Evolutionary conservation across 306 rosid genomes (phyloP).

Genomic region (Styphnolobium japonicum): DNA sequence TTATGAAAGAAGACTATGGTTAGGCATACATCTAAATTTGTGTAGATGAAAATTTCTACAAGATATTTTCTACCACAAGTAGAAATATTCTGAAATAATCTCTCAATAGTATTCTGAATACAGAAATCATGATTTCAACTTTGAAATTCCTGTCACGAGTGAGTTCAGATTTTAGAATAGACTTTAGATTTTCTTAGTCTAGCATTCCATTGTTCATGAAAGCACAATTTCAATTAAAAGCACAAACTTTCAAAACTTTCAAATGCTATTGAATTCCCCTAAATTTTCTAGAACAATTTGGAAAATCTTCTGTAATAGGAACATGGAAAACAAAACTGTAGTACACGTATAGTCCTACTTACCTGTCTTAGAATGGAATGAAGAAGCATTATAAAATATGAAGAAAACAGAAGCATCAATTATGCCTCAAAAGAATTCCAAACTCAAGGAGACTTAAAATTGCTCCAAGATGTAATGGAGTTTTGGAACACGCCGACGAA

Average conservation of each 20-base stretch:
- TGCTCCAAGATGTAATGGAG: constrained; percentile 80
- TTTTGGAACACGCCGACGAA: constrained; percentile 84
- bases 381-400: constrained; percentile 39
- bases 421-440: constrained; percentile 45
- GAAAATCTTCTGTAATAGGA: constrained; percentile 12
- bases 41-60: background rate
- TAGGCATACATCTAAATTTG: background rate
- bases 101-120: background rate
- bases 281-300: background rate
- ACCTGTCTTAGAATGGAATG: constrained; percentile 43
- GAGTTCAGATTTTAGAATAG: background rate
- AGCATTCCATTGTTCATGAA: constrained; percentile 4
- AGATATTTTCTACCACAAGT: background rate
- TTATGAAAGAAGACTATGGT: background rate
- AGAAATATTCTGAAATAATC: background rate
- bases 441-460: constrained; percentile 42
- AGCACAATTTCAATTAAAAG: background rate
- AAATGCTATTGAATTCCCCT: constrained; percentile 9
- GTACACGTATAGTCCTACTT: constrained; percentile 3
- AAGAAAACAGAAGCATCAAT: constrained; percentile 42
- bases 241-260: background rate
- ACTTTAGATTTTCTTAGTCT: background rate
- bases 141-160: background rate
- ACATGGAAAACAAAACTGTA: constrained; percentile 16
- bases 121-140: background rate